phyloP scores from a whole-genome alignment of 2,329 filamentous ascomycete species.

The Colletotrichum magnum region DNA sequence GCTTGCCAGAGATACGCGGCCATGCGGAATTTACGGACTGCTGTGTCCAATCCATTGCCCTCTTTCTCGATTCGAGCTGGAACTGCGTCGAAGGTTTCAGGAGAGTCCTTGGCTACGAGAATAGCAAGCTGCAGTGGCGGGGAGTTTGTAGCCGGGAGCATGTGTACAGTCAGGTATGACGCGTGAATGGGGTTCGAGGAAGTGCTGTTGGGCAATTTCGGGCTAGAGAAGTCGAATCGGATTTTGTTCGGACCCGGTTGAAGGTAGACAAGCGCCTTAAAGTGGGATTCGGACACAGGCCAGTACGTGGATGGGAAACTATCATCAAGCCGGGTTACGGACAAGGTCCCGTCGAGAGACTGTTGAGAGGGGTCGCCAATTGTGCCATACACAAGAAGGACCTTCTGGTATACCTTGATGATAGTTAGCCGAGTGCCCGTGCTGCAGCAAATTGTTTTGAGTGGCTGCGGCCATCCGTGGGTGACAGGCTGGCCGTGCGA shows the following conservation, averaged over 20 bases:
- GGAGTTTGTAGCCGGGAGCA: conserved; percentile 82
- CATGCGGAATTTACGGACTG: conserved; percentile 93
- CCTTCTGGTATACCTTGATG: conserved; percentile 88
- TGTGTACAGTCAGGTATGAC: conserved; percentile 86
- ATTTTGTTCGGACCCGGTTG: conserved; percentile 90
- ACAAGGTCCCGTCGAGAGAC: conserved; percentile 78
- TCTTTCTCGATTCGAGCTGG: conserved; percentile 83
- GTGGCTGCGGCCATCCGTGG: neutral
- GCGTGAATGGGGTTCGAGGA: conserved; percentile 80
- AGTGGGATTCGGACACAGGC: conserved; percentile 91
- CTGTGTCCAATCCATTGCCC: conserved; percentile 85
- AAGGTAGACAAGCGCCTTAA: conserved; percentile 93
- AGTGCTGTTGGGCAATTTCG: conserved; percentile 80
- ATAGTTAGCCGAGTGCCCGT: conserved; percentile 43
- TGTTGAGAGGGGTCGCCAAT: conserved; percentile 80
- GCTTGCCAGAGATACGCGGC: conserved; percentile 97
- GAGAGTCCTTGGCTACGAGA: conserved; percentile 88
- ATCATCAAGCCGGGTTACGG: conserved; percentile 86
- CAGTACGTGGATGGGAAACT: conserved; percentile 85
- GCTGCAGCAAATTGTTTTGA: conserved; percentile 24
- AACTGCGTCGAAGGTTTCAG: conserved; percentile 85
- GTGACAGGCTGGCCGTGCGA: neutral
- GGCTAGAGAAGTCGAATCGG: conserved; percentile 88
- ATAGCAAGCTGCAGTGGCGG: conserved; percentile 93
- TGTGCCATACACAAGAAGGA: conserved; percentile 84